These are phyloP conservation scores for Tetracladium marchalianum DNA, from an alignment of 495 filamentous ascomycete species.

Conservation along the genomic window DNA sequence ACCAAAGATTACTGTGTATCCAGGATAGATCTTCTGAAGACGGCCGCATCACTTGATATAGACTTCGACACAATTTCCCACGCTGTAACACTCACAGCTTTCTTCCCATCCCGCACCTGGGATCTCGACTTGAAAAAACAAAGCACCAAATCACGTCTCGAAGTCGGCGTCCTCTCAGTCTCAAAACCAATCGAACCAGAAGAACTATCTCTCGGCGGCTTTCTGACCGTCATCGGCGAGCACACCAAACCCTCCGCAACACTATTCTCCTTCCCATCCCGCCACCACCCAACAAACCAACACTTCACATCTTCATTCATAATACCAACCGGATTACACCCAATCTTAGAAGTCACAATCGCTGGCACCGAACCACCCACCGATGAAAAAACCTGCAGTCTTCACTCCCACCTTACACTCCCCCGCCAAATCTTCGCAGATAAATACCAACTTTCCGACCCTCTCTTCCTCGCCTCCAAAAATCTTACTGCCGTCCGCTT, in stretches of 20 bases:
- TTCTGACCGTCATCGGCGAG: conserved; percentile 69
- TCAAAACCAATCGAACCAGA: conserved; percentile 52
- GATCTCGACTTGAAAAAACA: conserved; percentile 9
- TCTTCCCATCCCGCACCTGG: conserved; percentile 10
- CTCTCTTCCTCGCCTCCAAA: conserved; percentile 63
- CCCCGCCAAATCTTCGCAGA: conserved; percentile 80
- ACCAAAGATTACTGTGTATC: conserved; percentile 4
- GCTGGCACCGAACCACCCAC: conserved; percentile 28
- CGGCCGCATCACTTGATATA: conserved; percentile 14
- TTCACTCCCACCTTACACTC: conserved; percentile 79
- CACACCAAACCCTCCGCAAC: conserved; percentile 57
- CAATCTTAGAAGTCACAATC: conserved; percentile 56
- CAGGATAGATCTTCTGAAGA: conserved; percentile 1
- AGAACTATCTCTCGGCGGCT: conserved; percentile 68
- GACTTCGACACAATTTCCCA: conserved; percentile 21
- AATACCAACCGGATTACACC: conserved; percentile 77
- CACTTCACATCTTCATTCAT: conserved; percentile 45
- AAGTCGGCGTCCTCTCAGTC: conserved; percentile 71
- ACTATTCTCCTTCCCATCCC: conserved; percentile 82
- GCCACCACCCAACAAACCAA: conserved; percentile 54
- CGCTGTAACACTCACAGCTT: conserved; percentile 15
- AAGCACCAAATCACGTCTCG: conserved; percentile 36
- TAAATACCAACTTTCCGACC: conserved; percentile 71
- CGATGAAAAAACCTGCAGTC: conserved; percentile 43
- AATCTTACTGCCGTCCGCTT: conserved; percentile 59